phyloP scores from a whole-genome alignment of 768 basidiomycete species.

The Suillus plorans region DNA sequence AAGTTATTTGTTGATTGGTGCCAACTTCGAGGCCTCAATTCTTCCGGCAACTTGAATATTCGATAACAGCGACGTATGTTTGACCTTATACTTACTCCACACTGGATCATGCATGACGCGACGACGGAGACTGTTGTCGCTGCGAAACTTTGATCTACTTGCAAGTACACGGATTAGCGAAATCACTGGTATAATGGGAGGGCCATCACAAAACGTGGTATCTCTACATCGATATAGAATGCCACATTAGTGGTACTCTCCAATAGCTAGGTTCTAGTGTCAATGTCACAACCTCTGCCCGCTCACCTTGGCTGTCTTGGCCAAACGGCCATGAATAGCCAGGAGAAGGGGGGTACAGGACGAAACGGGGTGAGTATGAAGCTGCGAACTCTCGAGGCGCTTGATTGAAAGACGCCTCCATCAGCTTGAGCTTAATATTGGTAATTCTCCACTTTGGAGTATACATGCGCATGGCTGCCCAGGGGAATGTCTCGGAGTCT shows the following conservation, averaged over 20 bases:
- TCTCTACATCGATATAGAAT: not conserved
- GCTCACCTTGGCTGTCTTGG: not conserved
- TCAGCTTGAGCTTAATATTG: no score
- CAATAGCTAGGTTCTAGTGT: not conserved
- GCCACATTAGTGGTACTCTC: not conserved
- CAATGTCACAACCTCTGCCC: not conserved
- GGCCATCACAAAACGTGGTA: not conserved
- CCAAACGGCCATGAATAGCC: not conserved
- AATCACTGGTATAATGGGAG: not conserved
- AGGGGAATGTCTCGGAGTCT: not conserved
- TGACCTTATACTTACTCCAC: not conserved
- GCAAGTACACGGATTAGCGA: not conserved
- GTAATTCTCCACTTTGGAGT: no score
- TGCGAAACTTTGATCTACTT: not conserved
- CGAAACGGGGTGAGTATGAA: not conserved
- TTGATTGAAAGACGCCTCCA: not conserved
- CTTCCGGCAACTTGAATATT: not conserved
- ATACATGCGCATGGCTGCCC: no score
- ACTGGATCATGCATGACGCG: not conserved
- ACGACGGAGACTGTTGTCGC: not conserved
- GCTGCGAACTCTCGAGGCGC: not conserved
- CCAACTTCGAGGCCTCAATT: not conserved
- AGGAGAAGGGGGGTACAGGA: not conserved
- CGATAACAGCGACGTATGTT: not conserved
- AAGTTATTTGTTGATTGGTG: not conserved